A percentile compares a stretch with the other conserved stretches of the same genome.
Evolutionary conservation across 495 filamentous ascomycete genomes (phyloP).

Genomic region (Schizothecium vesticola): DNA sequence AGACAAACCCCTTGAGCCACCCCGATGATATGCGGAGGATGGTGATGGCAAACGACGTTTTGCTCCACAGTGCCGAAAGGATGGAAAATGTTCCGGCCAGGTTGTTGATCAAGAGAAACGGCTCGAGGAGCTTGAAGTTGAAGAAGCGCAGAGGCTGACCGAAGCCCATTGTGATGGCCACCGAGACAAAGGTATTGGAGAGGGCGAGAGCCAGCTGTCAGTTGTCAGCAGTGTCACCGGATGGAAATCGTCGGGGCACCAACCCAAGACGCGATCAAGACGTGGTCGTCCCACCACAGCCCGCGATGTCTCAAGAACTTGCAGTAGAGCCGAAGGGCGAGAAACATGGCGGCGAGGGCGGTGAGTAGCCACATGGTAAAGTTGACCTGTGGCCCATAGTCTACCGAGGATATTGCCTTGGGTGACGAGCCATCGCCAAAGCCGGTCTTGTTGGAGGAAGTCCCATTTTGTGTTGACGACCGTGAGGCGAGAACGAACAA

Average conservation of each 20-base stretch:
- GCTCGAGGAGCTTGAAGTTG: conserved; percentile 17
- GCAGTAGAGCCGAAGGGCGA: conserved; percentile 33
- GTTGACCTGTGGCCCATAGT: conserved; percentile 37
- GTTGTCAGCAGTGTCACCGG: not conserved
- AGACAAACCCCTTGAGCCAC: conserved; percentile 27
- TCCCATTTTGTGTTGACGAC: conserved; percentile 6
- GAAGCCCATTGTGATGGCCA: conserved; percentile 27
- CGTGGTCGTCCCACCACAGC: conserved; percentile 35
- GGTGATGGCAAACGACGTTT: conserved; percentile 34
- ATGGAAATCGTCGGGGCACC: not conserved
- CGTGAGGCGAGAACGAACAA: conserved; percentile 5
- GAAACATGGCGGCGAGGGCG: conserved; percentile 30
- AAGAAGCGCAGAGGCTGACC: conserved; percentile 24
- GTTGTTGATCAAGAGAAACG: conserved; percentile 25
- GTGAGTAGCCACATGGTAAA: conserved; percentile 37
- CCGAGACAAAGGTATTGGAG: conserved; percentile 66
- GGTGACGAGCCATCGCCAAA: conserved; percentile 6
- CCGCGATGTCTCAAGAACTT: conserved; percentile 29
- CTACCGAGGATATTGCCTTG: conserved; percentile 13
- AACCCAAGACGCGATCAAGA: conserved; percentile 38
- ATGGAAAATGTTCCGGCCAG: conserved; percentile 31
- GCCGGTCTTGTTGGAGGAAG: conserved; percentile 7
- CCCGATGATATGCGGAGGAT: conserved; percentile 30
- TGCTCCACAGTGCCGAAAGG: conserved; percentile 29
- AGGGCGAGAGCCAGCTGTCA: conserved; percentile 19